Percentiles rank a stretch among this genome's conserved stretches.
Conservation (phyloP, 352 stramenopile genomes). For the Phytophthora multivora region DNA sequence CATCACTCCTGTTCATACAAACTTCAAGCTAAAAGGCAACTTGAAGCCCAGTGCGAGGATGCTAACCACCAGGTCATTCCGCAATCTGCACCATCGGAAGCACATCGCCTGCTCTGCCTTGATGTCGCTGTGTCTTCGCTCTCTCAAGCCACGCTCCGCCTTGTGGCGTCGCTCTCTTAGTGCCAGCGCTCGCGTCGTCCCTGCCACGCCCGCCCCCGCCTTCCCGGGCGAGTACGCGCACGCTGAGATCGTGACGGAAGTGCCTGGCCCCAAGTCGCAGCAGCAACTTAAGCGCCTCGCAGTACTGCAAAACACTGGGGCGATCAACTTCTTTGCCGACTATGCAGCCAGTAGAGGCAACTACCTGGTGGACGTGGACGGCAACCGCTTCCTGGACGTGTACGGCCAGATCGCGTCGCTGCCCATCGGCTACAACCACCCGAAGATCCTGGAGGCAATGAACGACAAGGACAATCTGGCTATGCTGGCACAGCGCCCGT, state of each 20-base stretch:
- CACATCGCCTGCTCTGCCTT: constrained; percentile 2
- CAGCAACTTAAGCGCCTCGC: constrained; percentile 55
- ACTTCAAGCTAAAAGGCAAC: constrained; percentile 15
- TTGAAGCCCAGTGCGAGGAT: constrained; percentile 10
- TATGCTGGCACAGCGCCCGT: constrained; percentile 76
- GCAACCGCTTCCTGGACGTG: constrained; percentile 84
- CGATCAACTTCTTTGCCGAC: constrained; percentile 82
- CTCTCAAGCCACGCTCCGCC: constrained; percentile 10
- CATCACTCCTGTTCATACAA: constrained; percentile 20
- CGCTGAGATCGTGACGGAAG: constrained; percentile 57
- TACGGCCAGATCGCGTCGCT: constrained; percentile 88
- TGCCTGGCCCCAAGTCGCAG: constrained; percentile 74
- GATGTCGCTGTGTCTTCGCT: constrained; percentile 8
- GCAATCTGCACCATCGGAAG: constrained; percentile 35
- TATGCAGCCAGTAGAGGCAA: constrained; percentile 79
- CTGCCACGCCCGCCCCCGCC: constrained; percentile 52
- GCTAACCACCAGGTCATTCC: no score
- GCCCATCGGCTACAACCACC: constrained; percentile 88
- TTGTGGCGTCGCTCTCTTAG: constrained; percentile 19
- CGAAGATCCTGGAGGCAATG: constrained; percentile 70
- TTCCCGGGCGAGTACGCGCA: constrained; percentile 68
- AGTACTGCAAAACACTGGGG: constrained; percentile 65
- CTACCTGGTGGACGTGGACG: constrained; percentile 87
- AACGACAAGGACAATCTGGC: constrained; percentile 61
- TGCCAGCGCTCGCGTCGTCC: constrained; percentile 23